Evolutionary conservation across 2,329 filamentous ascomycete genomes (phyloP), one percentile per base, ranked within the genome.

Genomic region (Salinomyces thailandicus): DNA sequence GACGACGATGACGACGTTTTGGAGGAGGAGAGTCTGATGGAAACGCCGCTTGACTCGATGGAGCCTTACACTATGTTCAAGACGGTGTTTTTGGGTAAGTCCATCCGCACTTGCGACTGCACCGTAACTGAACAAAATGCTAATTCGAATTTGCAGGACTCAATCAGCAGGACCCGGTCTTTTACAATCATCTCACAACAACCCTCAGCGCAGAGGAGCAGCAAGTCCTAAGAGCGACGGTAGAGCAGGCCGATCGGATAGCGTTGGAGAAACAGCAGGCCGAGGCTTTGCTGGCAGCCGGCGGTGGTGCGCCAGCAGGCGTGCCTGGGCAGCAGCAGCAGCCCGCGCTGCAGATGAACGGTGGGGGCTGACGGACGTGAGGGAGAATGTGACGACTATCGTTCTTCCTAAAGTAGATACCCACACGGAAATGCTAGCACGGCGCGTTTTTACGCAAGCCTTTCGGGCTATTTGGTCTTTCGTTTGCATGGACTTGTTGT

Each of bases 41-140:
- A 98, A 62, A 93, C 89, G 9, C 87, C 89, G 12, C 71, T 98
- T 16, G 91, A 98, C 62, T 91, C 91, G 65, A 73, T 98, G 44
- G 91, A 98, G 63, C 87, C 89, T 2, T 98, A 98, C 55, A 75
- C 79, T 57, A 69, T 94, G 44, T 95, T 98, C 73, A 81, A 85
- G 58, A 71, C 74, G 43, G 79, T 84, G 13, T 68, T 96, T 48
- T 62, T 89, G 55, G 81, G 87, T 94, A 77, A 62, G 84, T 76
- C 17, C 14, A 17, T 12, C 17, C 27, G 7, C n/a, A 4, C n/a
- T 19, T 18, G 14, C 18, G 14, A 16, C 18, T 9, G 16, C 13
- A 15, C 7, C n/a, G 17, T 11, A 24, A 22, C 41, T 45, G 32
- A 45, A 33, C 11, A 5, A 17, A 26, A 9, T 26, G 22, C 22